These are phyloP conservation scores for Talaromyces sp. DNA, from an alignment of 2,329 filamentous ascomycete genomes.

Conservation along the genomic window DNA sequence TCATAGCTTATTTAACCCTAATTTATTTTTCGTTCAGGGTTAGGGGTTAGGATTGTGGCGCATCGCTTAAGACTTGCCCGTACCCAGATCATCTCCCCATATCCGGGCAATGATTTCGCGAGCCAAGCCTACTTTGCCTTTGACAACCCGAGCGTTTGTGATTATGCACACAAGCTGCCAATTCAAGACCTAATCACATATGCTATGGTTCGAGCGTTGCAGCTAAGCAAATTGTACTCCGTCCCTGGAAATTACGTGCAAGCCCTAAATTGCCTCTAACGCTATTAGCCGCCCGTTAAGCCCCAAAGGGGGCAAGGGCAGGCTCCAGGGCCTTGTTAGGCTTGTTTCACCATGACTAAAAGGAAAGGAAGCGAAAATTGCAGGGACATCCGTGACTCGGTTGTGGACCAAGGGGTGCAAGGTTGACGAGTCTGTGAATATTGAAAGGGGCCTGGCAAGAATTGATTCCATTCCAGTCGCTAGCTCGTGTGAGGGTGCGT, in stretches of 20 bases:
- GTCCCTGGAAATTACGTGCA: neutral
- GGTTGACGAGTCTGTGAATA: neutral
- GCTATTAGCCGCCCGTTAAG: neutral
- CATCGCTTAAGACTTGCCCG: neutral
- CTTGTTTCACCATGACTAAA: conserved; percentile 12
- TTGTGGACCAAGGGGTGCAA: neutral
- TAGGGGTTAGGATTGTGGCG: neutral
- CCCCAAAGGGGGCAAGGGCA: conserved; percentile 1
- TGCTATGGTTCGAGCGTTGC: neutral
- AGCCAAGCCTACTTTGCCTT: neutral
- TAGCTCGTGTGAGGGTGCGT: neutral
- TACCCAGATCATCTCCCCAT: neutral
- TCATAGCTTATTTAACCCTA: neutral
- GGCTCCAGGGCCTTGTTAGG: neutral
- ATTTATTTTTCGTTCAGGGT: neutral
- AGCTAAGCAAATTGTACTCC: neutral
- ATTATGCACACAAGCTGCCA: neutral
- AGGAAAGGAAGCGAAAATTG: neutral
- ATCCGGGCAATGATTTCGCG: neutral
- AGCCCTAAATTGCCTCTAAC: conserved; percentile 1
- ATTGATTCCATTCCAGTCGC: neutral
- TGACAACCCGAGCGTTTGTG: neutral
- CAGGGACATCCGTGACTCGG: conserved; percentile 11
- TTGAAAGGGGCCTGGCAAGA: neutral
- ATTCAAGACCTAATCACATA: conserved; percentile 1